Percentiles rank a stretch among this genome's conserved stretches.
phyloP scores from a whole-genome alignment of 192 early-diverging fungal species.

The Paraglomus occultum region DNA sequence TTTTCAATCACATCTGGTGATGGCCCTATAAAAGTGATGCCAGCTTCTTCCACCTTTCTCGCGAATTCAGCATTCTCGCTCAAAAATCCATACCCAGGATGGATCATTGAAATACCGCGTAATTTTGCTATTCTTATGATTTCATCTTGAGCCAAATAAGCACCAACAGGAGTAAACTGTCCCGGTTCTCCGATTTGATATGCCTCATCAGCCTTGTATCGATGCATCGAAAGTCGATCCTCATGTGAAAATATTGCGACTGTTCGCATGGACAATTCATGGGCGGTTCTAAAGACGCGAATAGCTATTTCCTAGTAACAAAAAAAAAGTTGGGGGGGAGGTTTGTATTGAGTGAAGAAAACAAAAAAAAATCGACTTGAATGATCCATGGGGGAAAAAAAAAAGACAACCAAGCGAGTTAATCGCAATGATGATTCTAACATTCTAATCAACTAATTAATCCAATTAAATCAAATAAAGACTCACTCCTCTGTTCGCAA shows the following conservation, averaged over 20 bases:
- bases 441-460: no score
- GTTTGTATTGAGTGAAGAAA: no score
- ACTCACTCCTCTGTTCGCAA: conserved; percentile 52
- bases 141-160: conserved; percentile 92
- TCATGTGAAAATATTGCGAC: conserved; percentile 89
- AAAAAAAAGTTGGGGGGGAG: not conserved
- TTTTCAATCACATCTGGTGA: conserved; percentile 78
- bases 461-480: not conserved
- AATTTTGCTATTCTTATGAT: conserved; percentile 85
- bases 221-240: conserved; percentile 89
- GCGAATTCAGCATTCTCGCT: conserved; percentile 94
- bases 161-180: conserved; percentile 85
- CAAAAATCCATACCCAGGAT: conserved; percentile 97
- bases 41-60: conserved; percentile 80
- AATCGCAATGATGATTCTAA: no score
- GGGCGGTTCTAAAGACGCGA: conserved; percentile 89
- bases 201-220: conserved; percentile 94
- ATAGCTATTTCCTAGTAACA: conserved; percentile 83
- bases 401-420: no score
- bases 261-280: conserved; percentile 87
- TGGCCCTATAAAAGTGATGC: conserved; percentile 92
- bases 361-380: no score
- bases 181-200: conserved; percentile 90
- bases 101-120: conserved; percentile 82
- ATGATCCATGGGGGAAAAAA: no score